phyloP scores from a whole-genome alignment of 768 basidiomycete genomes.

The Auricularia heimuer region DNA sequence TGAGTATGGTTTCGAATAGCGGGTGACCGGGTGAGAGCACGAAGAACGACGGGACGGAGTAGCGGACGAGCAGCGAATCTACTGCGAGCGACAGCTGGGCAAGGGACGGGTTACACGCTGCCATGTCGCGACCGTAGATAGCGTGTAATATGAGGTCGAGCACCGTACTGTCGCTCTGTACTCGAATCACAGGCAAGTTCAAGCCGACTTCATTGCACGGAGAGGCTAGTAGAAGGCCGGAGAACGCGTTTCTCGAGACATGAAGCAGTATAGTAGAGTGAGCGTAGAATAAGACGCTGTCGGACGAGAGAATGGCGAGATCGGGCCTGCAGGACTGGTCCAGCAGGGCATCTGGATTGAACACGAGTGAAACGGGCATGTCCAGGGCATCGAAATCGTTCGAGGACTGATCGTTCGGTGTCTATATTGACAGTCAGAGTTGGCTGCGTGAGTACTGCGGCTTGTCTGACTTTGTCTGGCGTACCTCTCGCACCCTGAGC shows the following conservation, averaged over 20 bases:
- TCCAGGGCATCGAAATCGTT: fast-evolving
- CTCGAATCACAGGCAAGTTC: neutral
- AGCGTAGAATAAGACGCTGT: slow-evolving; percentile 78
- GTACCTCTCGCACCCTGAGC: no score
- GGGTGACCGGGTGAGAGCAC: neutral
- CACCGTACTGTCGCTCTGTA: slow-evolving; percentile 24
- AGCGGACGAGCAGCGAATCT: neutral
- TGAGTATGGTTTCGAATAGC: slow-evolving; percentile 44
- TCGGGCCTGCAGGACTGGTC: slow-evolving; percentile 22
- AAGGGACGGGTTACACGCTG: slow-evolving; percentile 53
- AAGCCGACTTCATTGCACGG: no score
- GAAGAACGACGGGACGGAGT: neutral
- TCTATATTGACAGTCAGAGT: no score
- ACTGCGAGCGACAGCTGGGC: neutral
- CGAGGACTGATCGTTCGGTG: no score
- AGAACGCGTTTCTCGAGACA: slow-evolving; percentile 57
- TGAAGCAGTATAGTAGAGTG: slow-evolving; percentile 49
- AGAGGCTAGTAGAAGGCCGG: slow-evolving; percentile 31
- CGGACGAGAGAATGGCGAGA: slow-evolving; percentile 55
- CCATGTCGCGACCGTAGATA: slow-evolving; percentile 61
- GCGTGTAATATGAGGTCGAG: slow-evolving; percentile 67
- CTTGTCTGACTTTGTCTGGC: no score
- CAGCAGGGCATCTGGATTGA: no score
- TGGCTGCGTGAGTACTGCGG: no score
- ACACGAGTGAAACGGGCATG: no score